phyloP scores from a whole-genome alignment of 2,329 filamentous ascomycete genomes.

The Plectosphaerella sp. region DNA sequence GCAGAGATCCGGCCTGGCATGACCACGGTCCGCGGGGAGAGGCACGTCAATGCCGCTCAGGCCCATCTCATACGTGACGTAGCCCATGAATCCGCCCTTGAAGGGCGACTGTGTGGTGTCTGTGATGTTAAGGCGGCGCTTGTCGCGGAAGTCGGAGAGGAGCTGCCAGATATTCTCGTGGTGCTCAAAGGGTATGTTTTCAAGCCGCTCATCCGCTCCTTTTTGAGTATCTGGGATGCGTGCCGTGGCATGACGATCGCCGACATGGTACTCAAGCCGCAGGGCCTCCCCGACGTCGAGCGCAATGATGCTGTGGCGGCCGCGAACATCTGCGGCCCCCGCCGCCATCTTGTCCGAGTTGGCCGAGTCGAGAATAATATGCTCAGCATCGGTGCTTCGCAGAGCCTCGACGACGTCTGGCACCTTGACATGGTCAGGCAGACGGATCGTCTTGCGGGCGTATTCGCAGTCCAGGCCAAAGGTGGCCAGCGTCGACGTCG shows the following conservation, averaged over 20 bases:
- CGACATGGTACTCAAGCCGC: conserved; percentile 53
- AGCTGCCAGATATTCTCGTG: conserved; percentile 43
- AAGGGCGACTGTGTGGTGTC: conserved; percentile 47
- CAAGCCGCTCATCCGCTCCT: conserved; percentile 13
- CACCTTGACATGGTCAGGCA: conserved; percentile 42
- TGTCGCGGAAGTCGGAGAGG: conserved; percentile 38
- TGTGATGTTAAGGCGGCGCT: conserved; percentile 15
- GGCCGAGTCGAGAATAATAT: conserved; percentile 57
- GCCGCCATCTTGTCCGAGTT: conserved; percentile 42
- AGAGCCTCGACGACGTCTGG: conserved; percentile 52
- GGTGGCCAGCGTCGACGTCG: conserved; percentile 18
- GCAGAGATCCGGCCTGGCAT: conserved; percentile 63
- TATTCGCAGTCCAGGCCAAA: conserved; percentile 27
- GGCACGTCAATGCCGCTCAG: conserved; percentile 53
- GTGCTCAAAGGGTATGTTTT: conserved; percentile 20
- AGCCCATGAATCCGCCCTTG: conserved; percentile 80
- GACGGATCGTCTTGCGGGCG: conserved; percentile 32
- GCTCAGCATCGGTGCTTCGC: conserved; percentile 32
- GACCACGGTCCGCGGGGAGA: conserved; percentile 23
- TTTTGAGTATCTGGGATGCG: conserved; percentile 11
- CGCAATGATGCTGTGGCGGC: conserved; percentile 71
- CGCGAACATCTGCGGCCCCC: conserved; percentile 41
- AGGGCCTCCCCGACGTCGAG: conserved; percentile 54
- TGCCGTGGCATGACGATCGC: conserved; percentile 34
- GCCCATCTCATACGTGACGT: conserved; percentile 79